phyloP scores from a whole-genome alignment of 768 basidiomycete species.

The Chalciporus chontae region DNA sequence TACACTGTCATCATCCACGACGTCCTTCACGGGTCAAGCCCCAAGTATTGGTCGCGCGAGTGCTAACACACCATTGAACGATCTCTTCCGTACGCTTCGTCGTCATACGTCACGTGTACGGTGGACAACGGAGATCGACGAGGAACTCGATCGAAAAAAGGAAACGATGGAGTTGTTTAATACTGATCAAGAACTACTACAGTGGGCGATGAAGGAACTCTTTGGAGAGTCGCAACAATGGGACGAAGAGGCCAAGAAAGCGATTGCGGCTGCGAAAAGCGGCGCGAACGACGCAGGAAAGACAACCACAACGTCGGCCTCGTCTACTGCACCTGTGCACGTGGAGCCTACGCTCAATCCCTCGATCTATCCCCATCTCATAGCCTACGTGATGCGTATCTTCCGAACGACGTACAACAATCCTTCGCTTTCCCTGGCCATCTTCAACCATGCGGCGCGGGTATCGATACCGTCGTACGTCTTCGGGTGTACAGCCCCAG shows the following conservation, averaged over 20 bases:
- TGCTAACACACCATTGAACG: conserved; percentile 31
- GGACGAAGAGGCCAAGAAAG: conserved; percentile 43
- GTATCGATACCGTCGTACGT: conserved; percentile 80
- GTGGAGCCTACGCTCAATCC: conserved; percentile 46
- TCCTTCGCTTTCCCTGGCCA: conserved; percentile 75
- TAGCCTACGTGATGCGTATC: conserved; percentile 72
- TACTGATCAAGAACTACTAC: conserved; percentile 66
- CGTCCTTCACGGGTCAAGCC: conserved; percentile 2
- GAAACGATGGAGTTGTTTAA: conserved; percentile 70
- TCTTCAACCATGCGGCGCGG: conserved; percentile 77
- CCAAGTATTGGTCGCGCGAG: conserved; percentile 18
- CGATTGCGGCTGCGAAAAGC: conserved; percentile 25
- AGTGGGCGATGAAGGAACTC: conserved; percentile 68
- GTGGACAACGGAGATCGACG: conserved; percentile 49
- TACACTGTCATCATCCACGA: conserved; percentile 2
- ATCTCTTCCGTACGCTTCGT: conserved; percentile 55
- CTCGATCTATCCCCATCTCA: conserved; percentile 67
- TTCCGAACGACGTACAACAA: conserved; percentile 78
- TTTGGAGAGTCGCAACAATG: conserved; percentile 57
- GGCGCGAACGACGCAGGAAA: neutral
- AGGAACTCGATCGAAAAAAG: conserved; percentile 63
- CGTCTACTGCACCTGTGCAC: neutral
- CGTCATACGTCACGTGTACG: conserved; percentile 46
- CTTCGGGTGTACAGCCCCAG: conserved; percentile 82
- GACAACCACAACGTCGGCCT: neutral